Evolutionary conservation across 2,329 filamentous ascomycete species (phyloP), one percentile per base, ranked within the genome.

Genomic region (Fusarium dimerum): DNA sequence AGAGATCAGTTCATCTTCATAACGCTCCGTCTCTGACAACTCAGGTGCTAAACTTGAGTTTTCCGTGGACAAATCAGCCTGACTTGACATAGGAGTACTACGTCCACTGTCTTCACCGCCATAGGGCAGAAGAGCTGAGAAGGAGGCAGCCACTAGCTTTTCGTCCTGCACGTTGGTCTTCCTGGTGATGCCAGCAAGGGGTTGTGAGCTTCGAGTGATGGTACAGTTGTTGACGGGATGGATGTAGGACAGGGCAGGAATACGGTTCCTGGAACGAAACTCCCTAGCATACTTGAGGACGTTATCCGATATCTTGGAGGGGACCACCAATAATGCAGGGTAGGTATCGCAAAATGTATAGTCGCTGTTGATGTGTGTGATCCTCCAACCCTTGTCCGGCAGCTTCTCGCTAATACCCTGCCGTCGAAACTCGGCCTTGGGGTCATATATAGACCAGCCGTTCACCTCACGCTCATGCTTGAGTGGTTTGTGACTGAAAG

Each of bases 141-240:
- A 99, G 50, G 96, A 97, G 5, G 94, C 91, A 18, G 90, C 88
- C 17, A 99, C 87, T 5, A 99, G 83, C 64, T 92, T 91, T 73
- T 99, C 94, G 67, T 99, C 94, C 70, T 99, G 94, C 32, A 96
- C 90, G 66, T 92, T 97, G 41, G 93, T 86, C 66, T 96, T 94
- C 56, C 89, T 85, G 45, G 89, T 85, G 20, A 97, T 83, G 13
- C 94, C 94, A 2, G 93, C 89, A 51, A 93, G 78, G 0, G 94
- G 94, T 69, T 99, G 94, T 4, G 93, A 96, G 67, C 92, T 96
- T 68, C 94, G 83, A 2, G 93, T 97, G 59, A 99, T 96, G 20
- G 92, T 94, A 71, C 94, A 97, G 69, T 96, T 96, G 70, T 97
- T 99, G 64, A 97, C 80, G 0, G 91, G 90, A 71, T 99, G 94